Conservation (phyloP, 768 basidiomycete species). For the Phylloporus sp. region DNA sequence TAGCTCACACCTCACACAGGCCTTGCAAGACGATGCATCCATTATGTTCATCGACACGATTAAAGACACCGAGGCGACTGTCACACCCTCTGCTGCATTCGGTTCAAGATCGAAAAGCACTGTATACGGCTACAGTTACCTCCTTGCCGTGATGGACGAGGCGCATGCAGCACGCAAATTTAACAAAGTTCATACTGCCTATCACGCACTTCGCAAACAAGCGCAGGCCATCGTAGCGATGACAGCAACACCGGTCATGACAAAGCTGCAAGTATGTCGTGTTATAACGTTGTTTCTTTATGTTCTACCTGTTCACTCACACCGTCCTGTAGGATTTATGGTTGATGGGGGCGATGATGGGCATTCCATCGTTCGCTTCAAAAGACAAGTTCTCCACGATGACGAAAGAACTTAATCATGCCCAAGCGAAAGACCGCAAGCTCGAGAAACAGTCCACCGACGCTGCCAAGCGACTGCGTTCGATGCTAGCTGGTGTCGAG, state of each 20-base stretch:
- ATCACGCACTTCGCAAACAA: not conserved
- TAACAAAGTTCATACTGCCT: conserved; percentile 1
- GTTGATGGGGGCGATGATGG: conserved; percentile 1
- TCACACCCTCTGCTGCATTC: no score
- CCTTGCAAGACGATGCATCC: not conserved
- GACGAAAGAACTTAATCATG: not conserved
- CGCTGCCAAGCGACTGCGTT: not conserved
- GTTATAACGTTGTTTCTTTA: not conserved
- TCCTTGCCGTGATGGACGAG: not conserved
- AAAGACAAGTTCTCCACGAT: not conserved
- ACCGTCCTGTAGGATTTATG: conserved; percentile 9
- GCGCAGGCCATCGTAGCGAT: not conserved
- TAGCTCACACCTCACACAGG: not conserved
- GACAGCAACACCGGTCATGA: conserved; percentile 3
- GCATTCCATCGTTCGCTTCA: rapidly evolving
- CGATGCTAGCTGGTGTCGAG: not conserved
- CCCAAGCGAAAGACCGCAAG: not conserved
- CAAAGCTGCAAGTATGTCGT: conserved; percentile 3
- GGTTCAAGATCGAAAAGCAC: no score
- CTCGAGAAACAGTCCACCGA: not conserved
- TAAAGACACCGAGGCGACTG: not conserved
- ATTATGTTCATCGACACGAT: not conserved
- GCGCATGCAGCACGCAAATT: conserved; percentile 2
- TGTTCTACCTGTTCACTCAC: no score
- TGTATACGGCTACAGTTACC: not conserved